Conservation (phyloP, 352 stramenopile genomes). For the Phytophthora brassicae region DNA sequence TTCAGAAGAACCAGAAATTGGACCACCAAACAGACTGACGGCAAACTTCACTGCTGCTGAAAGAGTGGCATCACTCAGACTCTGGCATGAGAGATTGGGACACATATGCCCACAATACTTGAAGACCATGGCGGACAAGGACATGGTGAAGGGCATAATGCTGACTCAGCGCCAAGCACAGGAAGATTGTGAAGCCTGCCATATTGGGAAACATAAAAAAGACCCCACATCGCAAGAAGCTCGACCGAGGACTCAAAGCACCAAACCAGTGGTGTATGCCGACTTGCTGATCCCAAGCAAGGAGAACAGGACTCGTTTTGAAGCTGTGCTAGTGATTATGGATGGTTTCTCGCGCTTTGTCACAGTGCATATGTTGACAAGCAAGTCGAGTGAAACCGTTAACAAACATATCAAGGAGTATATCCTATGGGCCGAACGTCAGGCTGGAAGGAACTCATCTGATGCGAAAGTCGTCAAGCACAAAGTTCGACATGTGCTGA, state of each 20-base stretch:
- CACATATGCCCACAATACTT: not conserved
- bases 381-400: not conserved
- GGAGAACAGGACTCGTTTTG: not conserved
- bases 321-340: slow-evolving; percentile 8
- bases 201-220: slow-evolving; percentile 4
- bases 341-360: slow-evolving; percentile 4
- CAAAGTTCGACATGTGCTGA: not conserved
- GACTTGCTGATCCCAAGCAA: slow-evolving; percentile 5
- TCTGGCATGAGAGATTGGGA: slow-evolving; percentile 1
- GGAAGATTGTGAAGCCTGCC: not conserved
- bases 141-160: not conserved
- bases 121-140: slow-evolving; percentile 2
- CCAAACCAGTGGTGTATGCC: not conserved
- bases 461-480: not conserved
- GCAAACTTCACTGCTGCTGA: slow-evolving; percentile 1
- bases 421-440: not conserved
- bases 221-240: not conserved
- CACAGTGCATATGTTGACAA: not conserved
- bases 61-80: not conserved
- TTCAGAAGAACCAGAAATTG: not conserved
- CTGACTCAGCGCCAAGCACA: not conserved
- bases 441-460: not conserved
- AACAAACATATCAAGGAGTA: slow-evolving; percentile 4
- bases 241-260: not conserved
- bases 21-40: not conserved